Evolutionary conservation across 2,329 filamentous ascomycete genomes (phyloP).

Genomic region (Ramularia collo-cygni): DNA sequence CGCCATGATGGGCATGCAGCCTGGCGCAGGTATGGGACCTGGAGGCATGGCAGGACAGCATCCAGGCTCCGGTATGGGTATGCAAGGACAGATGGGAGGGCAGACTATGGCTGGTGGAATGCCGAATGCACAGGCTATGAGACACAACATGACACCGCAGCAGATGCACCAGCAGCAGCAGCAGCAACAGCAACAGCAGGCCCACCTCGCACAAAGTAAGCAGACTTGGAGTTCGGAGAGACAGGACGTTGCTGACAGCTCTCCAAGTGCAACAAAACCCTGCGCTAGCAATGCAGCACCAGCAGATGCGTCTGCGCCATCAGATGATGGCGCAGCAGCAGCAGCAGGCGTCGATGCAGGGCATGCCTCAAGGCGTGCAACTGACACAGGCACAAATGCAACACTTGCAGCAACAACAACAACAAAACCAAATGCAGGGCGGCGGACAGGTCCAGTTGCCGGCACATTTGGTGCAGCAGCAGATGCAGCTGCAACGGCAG

Average conservation of each 20-base stretch:
- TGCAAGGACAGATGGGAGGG: constrained; percentile 28
- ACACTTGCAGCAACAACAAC: constrained; percentile 34
- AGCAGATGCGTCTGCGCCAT: constrained; percentile 41
- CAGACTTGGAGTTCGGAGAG: constrained; percentile 5
- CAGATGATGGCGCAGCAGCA: constrained; percentile 36
- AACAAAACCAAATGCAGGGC: constrained; percentile 29
- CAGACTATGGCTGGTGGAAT: constrained; percentile 42
- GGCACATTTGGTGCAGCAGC: constrained; percentile 30
- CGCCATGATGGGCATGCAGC: constrained; percentile 73
- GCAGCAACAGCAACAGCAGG: constrained; percentile 24
- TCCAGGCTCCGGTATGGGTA: constrained; percentile 28
- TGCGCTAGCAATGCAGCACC: constrained; percentile 28
- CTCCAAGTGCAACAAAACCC: constrained; percentile 33
- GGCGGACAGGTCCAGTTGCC: constrained; percentile 20
- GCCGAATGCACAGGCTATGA: constrained; percentile 61
- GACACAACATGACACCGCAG: constrained; percentile 61
- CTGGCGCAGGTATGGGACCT: constrained; percentile 51
- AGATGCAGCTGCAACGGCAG: constrained; percentile 34
- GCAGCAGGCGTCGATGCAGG: constrained; percentile 25
- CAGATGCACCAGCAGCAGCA: constrained; percentile 41
- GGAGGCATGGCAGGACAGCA: constrained; percentile 27
- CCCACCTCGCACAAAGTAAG: constrained; percentile 29
- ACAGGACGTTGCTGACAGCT: neutral
- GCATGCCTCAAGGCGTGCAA: constrained; percentile 21
- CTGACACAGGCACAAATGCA: constrained; percentile 32